phyloP scores from a whole-genome alignment of 1,284 basidiomycete species.

The Malassezia japonica region DNA sequence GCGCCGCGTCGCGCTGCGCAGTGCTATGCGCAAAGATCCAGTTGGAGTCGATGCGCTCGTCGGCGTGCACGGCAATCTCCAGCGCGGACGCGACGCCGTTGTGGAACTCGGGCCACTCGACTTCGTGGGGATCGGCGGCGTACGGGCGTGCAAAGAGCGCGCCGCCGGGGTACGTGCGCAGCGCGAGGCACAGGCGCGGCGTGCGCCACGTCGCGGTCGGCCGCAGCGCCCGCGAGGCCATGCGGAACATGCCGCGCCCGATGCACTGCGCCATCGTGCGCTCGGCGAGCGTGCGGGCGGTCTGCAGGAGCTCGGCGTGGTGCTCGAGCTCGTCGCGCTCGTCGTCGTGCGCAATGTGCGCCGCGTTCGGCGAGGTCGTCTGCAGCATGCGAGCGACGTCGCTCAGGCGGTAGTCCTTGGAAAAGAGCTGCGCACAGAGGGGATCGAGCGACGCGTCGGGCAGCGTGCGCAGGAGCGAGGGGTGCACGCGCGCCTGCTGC shows the following conservation, averaged over 20 bases:
- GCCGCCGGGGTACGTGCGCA: constrained; percentile 29
- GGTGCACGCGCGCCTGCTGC: constrained; percentile 7
- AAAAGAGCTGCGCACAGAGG: constrained; percentile 37
- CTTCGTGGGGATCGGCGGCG: constrained; percentile 28
- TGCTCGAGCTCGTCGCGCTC: constrained; percentile 25
- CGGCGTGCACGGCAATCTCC: constrained; percentile 56
- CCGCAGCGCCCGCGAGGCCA: constrained; percentile 30
- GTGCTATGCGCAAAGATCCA: constrained; percentile 42
- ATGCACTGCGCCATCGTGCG: constrained; percentile 36
- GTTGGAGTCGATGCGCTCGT: constrained; percentile 53
- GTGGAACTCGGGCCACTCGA: constrained; percentile 91
- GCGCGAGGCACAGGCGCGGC: constrained; percentile 27
- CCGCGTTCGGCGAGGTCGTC: constrained; percentile 24
- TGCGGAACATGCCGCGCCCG: constrained; percentile 39
- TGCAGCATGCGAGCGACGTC: constrained; percentile 41
- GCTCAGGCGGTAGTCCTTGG: constrained; percentile 31
- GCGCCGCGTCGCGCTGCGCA: constrained; percentile 56
- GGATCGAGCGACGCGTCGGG: constrained; percentile 28
- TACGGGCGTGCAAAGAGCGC: constrained; percentile 20
- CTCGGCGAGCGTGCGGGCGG: constrained; percentile 20
- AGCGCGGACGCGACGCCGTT: constrained; percentile 88
- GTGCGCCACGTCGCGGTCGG: constrained; percentile 33
- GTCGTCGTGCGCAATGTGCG: constrained; percentile 26
- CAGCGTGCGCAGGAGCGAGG: constrained; percentile 13
- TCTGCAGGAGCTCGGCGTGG: constrained; percentile 13